Evolutionary conservation across 2,329 filamentous ascomycete species (phyloP).

Genomic region (Coniochaeta sp.): DNA sequence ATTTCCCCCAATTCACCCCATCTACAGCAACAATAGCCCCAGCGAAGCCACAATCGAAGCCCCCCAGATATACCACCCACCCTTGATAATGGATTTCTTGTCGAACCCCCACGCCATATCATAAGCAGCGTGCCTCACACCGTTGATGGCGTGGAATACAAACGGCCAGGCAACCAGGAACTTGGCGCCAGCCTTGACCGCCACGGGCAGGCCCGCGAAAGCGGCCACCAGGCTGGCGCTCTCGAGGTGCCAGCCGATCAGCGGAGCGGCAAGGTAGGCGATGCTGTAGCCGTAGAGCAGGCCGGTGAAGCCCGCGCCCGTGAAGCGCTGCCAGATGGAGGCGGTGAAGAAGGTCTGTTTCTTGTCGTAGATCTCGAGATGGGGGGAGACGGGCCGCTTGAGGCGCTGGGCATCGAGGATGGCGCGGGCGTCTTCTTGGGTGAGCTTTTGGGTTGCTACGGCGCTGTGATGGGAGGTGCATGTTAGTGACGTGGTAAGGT

Average conservation of each 20-base stretch:
- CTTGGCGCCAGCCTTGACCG: conserved; percentile 51
- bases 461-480: conserved; percentile 26
- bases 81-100: conserved; percentile 34
- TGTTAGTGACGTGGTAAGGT: background rate
- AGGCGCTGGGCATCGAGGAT: conserved; percentile 78
- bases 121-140: conserved; percentile 45
- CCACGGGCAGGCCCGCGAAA: conserved; percentile 50
- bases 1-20: too few species aligned
- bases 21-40: background rate
- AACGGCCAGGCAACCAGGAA: conserved; percentile 51
- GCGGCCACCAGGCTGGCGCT: conserved; percentile 51
- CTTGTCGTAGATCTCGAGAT: conserved; percentile 78
- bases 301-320: conserved; percentile 65
- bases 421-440: conserved; percentile 42
- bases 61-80: conserved; percentile 39
- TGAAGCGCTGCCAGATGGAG: conserved; percentile 71
- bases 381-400: conserved; percentile 73
- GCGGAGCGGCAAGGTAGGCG: conserved; percentile 73
- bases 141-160: conserved; percentile 48
- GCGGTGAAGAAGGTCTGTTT: conserved; percentile 79
- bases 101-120: conserved; percentile 43
- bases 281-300: conserved; percentile 72
- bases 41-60: conserved; percentile 33
- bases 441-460: conserved; percentile 50
- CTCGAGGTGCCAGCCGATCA: conserved; percentile 59